Evolutionary conservation across 176 grass and related monocot species (phyloP).

Genomic region (Triticum urartu): DNA sequence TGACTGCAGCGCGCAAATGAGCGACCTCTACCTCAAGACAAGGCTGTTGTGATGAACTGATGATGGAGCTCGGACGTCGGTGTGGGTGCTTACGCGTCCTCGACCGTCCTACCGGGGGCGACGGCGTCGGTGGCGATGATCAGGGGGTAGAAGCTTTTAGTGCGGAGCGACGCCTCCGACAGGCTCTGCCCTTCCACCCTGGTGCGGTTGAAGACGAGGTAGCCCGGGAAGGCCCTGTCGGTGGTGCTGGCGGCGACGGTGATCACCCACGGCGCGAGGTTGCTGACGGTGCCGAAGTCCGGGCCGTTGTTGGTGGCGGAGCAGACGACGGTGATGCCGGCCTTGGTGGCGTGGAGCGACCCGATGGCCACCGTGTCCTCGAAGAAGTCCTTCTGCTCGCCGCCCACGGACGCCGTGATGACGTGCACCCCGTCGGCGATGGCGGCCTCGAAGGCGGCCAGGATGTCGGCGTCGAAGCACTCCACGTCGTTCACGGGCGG

Average conservation of each 20-base stretch:
- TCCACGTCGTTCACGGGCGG: constrained; percentile 40
- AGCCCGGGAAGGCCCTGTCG: constrained; percentile 57
- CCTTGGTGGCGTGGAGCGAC: constrained; percentile 63
- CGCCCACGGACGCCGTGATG: constrained; percentile 65
- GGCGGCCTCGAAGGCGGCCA: constrained; percentile 69
- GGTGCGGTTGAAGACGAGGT: constrained; percentile 32
- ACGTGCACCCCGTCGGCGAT: constrained; percentile 69
- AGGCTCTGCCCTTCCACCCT: constrained; percentile 64
- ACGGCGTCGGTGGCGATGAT: constrained; percentile 40
- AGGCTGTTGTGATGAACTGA: too few species aligned
- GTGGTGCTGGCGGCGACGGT: constrained; percentile 60
- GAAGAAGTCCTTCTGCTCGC: constrained; percentile 24
- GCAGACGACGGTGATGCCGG: constrained; percentile 61
- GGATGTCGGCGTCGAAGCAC: constrained; percentile 68
- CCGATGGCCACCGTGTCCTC: constrained; percentile 55
- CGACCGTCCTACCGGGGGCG: not conserved
- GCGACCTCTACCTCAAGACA: not conserved
- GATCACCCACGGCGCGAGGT: constrained; percentile 65
- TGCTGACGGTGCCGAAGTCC: constrained; percentile 37
- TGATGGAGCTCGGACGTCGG: not conserved
- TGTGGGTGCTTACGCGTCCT: constrained; percentile 36
- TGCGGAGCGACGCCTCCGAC: constrained; percentile 40
- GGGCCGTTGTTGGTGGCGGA: constrained; percentile 65
- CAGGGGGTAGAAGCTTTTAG: constrained; percentile 43
- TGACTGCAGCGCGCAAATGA: constrained; percentile 29